A percentile compares a stretch with the other conserved stretches of the same genome.
These are phyloP conservation scores for Acanthamoeba healyi DNA, from an alignment of 208 protist genomes.

Conservation along the genomic window DNA sequence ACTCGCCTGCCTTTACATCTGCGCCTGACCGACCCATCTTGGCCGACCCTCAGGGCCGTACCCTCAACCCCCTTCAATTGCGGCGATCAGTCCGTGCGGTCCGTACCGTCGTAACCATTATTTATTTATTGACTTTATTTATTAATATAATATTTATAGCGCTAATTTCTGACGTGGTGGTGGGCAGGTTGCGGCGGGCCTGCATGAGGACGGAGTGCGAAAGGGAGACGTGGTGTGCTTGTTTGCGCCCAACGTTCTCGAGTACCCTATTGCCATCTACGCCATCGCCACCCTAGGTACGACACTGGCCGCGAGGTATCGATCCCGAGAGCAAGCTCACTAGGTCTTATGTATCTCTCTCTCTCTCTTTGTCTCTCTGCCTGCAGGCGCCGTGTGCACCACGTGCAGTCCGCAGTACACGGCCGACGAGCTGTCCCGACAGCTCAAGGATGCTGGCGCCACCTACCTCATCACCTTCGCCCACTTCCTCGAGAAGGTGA, in stretches of 20 bases:
- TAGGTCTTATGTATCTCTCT: not conserved
- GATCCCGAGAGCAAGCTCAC: not conserved
- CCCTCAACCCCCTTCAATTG: not conserved
- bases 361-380: not conserved
- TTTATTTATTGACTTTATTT: slow-evolving; percentile 8
- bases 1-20: not conserved
- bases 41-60: not conserved
- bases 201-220: slow-evolving; percentile 52
- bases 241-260: slow-evolving; percentile 78
- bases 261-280: slow-evolving; percentile 77
- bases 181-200: slow-evolving; percentile 33
- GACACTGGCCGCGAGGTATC: slow-evolving; percentile 27
- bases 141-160: not conserved
- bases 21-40: not conserved
- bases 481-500: slow-evolving; percentile 37
- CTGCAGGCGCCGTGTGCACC: slow-evolving; percentile 5
- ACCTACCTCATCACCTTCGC: slow-evolving; percentile 47
- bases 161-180: too few species aligned
- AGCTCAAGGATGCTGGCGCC: slow-evolving; percentile 69
- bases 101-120: not conserved
- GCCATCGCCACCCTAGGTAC: slow-evolving; percentile 74
- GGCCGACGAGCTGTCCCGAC: slow-evolving; percentile 32
- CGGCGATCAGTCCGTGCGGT: not conserved
- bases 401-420: slow-evolving; percentile 24
- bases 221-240: slow-evolving; percentile 80